Conservation (phyloP, 2,329 filamentous ascomycete genomes). For the Septoria linicola region DNA sequence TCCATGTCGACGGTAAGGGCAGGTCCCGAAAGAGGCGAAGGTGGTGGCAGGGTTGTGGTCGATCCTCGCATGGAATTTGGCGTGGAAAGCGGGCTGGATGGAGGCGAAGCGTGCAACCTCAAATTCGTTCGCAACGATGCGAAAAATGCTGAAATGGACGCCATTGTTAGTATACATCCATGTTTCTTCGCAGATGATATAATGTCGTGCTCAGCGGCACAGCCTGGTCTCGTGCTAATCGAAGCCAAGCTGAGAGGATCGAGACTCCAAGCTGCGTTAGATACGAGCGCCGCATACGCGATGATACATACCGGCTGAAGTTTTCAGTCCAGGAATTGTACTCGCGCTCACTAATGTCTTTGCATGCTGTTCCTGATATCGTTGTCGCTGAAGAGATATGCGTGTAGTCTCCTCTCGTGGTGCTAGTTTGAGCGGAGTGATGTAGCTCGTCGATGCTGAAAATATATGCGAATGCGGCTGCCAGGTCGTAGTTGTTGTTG, state of each 20-base stretch:
- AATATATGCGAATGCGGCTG: slow-evolving; percentile 14
- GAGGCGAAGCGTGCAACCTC: slow-evolving; percentile 58
- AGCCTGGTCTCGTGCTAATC: slow-evolving; percentile 10
- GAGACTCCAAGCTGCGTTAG: neutral
- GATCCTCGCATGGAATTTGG: slow-evolving; percentile 57
- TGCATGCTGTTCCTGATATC: slow-evolving; percentile 30
- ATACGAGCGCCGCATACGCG: too few species aligned
- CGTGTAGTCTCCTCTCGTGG: slow-evolving; percentile 32
- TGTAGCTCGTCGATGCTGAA: slow-evolving; percentile 14
- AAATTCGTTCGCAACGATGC: slow-evolving; percentile 79
- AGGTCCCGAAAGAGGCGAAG: slow-evolving; percentile 42
- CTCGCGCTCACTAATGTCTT: slow-evolving; percentile 28
- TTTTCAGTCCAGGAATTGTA: slow-evolving; percentile 38
- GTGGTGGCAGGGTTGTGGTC: slow-evolving; percentile 50
- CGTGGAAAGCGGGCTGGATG: slow-evolving; percentile 62
- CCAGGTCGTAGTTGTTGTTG: slow-evolving; percentile 16
- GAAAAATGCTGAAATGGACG: slow-evolving; percentile 66
- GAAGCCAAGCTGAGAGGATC: slow-evolving; percentile 8
- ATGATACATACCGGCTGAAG: slow-evolving; percentile 37
- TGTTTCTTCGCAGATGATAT: neutral
- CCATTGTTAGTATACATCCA: slow-evolving; percentile 8
- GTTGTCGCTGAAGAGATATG: slow-evolving; percentile 35
- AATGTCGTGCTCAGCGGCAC: neutral
- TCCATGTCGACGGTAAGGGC: slow-evolving; percentile 31
- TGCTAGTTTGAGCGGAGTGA: slow-evolving; percentile 23